A percentile compares a stretch with the other conserved stretches of the same genome.
Conservation (phyloP, 1,284 basidiomycete genomes). For the Austropuccinia psidii region DNA sequence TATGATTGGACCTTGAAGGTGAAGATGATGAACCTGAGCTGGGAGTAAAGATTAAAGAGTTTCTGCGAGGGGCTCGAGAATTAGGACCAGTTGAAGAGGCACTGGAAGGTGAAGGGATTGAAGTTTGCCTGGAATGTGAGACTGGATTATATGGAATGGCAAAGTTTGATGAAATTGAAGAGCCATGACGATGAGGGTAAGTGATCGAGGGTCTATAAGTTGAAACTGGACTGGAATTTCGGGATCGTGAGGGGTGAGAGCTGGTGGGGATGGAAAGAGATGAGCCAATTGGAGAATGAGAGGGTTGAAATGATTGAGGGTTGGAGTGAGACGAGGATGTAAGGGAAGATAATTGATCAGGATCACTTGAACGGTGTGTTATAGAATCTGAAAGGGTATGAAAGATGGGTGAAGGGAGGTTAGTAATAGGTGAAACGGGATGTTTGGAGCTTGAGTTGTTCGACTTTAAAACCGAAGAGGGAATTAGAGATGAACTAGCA, state of each 20-base stretch:
- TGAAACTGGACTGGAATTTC: slow-evolving; percentile 15
- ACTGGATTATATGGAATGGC: not conserved
- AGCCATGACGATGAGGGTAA: not conserved
- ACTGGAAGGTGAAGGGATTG: slow-evolving; percentile 9
- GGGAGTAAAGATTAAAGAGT: slow-evolving; percentile 33
- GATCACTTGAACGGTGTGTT: slow-evolving; percentile 10
- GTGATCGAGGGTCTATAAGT: not conserved
- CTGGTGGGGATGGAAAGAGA: not conserved
- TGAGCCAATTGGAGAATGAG: slow-evolving; percentile 17
- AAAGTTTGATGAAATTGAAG: not conserved
- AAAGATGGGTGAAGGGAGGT: not conserved
- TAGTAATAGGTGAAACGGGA: not conserved
- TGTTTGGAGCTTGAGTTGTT: not conserved
- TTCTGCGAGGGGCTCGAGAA: slow-evolving; percentile 15
- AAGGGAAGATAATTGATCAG: not conserved
- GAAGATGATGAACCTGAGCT: slow-evolving; percentile 18
- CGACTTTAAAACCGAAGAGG: too few species aligned
- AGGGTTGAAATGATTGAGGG: not conserved
- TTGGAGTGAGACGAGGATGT: slow-evolving; percentile 14
- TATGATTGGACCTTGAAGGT: slow-evolving; percentile 12
- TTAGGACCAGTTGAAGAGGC: not conserved
- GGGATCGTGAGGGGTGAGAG: not conserved
- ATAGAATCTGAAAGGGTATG: not conserved
- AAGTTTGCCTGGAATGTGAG: slow-evolving; percentile 10
- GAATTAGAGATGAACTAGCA: too few species aligned